Evolutionary conservation across 2,329 filamentous ascomycete genomes (phyloP).

Genomic region (Cercospora sp.): DNA sequence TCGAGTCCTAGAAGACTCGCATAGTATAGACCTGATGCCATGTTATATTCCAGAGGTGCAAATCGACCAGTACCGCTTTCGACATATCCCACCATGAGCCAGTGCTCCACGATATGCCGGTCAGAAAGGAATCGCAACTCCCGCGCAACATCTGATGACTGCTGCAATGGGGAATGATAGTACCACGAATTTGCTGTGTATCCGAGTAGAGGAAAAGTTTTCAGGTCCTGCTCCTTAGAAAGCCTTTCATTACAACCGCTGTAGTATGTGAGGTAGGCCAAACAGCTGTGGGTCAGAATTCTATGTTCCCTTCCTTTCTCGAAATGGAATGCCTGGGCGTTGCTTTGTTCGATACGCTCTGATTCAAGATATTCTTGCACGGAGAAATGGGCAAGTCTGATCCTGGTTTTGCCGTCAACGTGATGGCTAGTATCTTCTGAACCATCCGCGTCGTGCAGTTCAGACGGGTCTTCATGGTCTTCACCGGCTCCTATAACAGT

Average conservation of each 20-base stretch:
- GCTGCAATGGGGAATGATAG: conserved; percentile 17
- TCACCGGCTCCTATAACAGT: too few relatives aligned
- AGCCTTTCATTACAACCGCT: neutral
- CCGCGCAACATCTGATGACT: neutral
- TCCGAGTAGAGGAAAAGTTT: conserved; percentile 20
- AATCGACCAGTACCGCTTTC: too few relatives aligned
- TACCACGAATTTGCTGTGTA: conserved; percentile 20
- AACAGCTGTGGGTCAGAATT: conserved; percentile 20
- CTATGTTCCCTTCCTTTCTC: conserved; percentile 7
- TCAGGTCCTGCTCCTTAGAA: neutral
- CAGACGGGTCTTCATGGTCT: too few relatives aligned
- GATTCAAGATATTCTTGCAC: conserved; percentile 7
- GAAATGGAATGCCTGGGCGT: conserved; percentile 12
- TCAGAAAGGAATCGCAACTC: conserved; percentile 1
- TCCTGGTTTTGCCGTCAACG: conserved; percentile 6
- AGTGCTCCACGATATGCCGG: neutral
- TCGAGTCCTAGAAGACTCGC: neutral
- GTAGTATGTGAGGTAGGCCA: conserved; percentile 19
- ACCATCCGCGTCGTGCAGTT: neutral
- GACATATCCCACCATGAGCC: too few relatives aligned
- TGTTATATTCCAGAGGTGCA: too few relatives aligned
- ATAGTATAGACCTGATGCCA: too few relatives aligned
- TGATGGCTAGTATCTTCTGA: neutral
- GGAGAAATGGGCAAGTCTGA: conserved; percentile 10
- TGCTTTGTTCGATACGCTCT: conserved; percentile 10